Evolutionary conservation across 2,329 filamentous ascomycete genomes (phyloP), one percentile per base, ranked within the genome.

Genomic region (Aureobasidium sp.): DNA sequence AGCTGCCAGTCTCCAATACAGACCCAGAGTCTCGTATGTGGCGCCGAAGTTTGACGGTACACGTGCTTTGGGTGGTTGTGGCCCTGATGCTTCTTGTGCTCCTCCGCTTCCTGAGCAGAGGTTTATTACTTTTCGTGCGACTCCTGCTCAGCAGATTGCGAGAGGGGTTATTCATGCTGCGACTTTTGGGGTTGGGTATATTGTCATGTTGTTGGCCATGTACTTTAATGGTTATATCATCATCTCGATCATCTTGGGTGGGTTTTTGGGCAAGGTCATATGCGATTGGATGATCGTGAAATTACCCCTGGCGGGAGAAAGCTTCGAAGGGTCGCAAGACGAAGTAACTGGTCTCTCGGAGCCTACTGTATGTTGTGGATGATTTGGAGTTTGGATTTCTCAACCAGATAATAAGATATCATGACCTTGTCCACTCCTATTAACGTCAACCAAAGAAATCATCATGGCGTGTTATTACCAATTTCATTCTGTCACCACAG

Each of bases 241-340:
- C 72, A 87, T 93, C 63, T 90, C 85, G 67, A 90, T 94, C 72
- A 84, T 93, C 65, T 82, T 93, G 61, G 90, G 90, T 1, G 84
- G 87, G 0, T 90, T 84, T 66, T 62, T 92, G 5, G 90, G 90
- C 17, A 80, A 82, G 14, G 90, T 91, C 65, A 70, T 89, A 63
- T 93, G 90, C 71, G 83, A 85, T 34, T 92, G 88, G 87, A 60
- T 60, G 57, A 45, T 60, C 25, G 57, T 60, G 1, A 49, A 4
- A 12, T 14, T 60, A 4, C 57, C 57, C 2, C 15, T 60, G 25
- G 4, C 12, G 17, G 8, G 57, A 42, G 8, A 51, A 15, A 8
- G 3, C 5, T 27, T 39, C 9, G 55, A 59, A 5, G 57, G 22
- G n/a, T 36, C 42, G 6, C 22, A 20, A 36, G 36, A 34, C 5